Percentiles rank a stretch among this genome's conserved stretches.
Evolutionary conservation across 2,329 filamentous ascomycete genomes (phyloP).

Genomic region (Alternaria arbusti): DNA sequence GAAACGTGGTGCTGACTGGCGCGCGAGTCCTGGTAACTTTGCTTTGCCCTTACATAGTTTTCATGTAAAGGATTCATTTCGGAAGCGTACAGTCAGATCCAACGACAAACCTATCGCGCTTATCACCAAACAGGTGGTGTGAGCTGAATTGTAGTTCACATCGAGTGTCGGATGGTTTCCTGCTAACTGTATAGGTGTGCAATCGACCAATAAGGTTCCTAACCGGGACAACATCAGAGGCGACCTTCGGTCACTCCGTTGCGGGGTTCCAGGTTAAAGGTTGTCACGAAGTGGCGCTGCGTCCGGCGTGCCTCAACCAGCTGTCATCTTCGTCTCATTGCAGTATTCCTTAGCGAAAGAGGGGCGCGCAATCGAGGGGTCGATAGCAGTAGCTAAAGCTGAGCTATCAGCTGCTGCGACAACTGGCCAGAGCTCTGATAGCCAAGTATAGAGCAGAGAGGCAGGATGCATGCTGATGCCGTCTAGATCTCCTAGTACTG

Average conservation of each 20-base stretch:
- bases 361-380: not conserved
- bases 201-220: constrained; percentile 6
- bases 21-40: not conserved
- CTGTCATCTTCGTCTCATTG: constrained; percentile 1
- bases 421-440: not conserved
- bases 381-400: not conserved
- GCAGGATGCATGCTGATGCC: not conserved
- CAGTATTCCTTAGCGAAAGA: constrained; percentile 3
- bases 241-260: constrained; percentile 15
- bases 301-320: constrained; percentile 13
- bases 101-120: constrained; percentile 1
- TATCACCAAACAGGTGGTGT: not conserved
- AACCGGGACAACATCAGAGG: not conserved
- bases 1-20: constrained; percentile 14
- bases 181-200: not conserved
- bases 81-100: constrained; percentile 1
- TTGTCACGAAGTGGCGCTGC: constrained; percentile 14
- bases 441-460: not conserved
- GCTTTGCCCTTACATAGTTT: constrained; percentile 5
- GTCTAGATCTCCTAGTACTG: not conserved
- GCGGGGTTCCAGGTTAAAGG: constrained; percentile 5
- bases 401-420: not conserved
- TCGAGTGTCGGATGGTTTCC: constrained; percentile 10
- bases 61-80: constrained; percentile 5
- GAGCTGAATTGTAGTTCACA: not conserved